These are phyloP conservation scores for Trichoderma endophyticum DNA, from an alignment of 2,329 filamentous ascomycete species.

Conservation along the genomic window DNA sequence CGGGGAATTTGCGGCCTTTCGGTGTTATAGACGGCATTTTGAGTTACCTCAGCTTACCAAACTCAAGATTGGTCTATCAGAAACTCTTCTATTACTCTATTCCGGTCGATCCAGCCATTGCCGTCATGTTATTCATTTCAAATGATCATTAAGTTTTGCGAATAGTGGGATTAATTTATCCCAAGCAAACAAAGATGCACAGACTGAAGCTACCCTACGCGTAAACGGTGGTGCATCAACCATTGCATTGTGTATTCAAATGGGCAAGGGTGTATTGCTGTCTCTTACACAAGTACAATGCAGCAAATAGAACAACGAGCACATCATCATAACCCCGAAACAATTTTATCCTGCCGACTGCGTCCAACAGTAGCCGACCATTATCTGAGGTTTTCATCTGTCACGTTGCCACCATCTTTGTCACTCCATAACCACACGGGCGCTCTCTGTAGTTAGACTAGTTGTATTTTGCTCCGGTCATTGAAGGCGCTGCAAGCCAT, in stretches of 20 bases:
- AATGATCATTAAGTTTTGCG: background rate
- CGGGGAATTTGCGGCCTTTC: background rate
- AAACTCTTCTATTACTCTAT: background rate
- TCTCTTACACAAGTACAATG: background rate
- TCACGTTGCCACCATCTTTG: background rate
- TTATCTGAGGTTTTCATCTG: background rate
- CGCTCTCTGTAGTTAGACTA: background rate
- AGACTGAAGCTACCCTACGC: no score
- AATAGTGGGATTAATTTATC: no score
- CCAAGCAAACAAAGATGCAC: background rate
- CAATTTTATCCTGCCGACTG: background rate
- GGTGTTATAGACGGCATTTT: background rate
- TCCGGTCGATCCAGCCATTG: background rate
- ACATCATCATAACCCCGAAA: background rate
- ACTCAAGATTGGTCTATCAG: background rate
- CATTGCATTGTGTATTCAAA: no score
- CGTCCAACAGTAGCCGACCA: background rate
- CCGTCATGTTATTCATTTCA: background rate
- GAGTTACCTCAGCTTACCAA: background rate
- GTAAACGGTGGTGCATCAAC: background rate
- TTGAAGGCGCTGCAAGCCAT: background rate
- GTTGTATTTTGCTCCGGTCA: background rate
- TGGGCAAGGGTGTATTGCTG: no score
- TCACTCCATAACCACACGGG: background rate
- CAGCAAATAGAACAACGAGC: background rate